Evolutionary conservation across 306 rosid genomes (phyloP).

Genomic region (Fragaria vesca): DNA sequence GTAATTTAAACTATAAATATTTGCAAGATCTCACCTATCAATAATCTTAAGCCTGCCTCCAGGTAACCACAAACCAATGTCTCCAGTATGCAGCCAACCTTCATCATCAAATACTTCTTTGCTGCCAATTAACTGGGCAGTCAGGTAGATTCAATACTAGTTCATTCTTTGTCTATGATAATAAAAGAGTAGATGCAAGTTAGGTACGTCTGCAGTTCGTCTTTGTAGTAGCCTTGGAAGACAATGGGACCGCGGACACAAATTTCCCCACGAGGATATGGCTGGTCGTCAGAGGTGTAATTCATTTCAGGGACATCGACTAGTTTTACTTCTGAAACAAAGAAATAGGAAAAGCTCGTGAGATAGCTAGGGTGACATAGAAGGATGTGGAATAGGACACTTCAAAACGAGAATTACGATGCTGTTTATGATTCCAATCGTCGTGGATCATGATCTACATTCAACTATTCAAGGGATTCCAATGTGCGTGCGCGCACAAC

Average conservation of each 20-base stretch:
- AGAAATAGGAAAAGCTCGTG: slow-evolving; percentile 35
- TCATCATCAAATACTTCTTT: slow-evolving; percentile 20
- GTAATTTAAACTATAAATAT: neutral
- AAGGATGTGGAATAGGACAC: neutral
- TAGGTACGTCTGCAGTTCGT: slow-evolving; percentile 72
- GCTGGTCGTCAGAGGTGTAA: slow-evolving; percentile 81
- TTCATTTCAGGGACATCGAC: slow-evolving; percentile 95
- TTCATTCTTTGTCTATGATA: neutral
- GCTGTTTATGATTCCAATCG: too few relatives aligned
- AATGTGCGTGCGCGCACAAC: too few relatives aligned
- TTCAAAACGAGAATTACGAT: neutral
- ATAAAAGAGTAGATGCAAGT: slow-evolving; percentile 2
- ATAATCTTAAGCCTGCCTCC: slow-evolving; percentile 89
- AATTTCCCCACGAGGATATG: slow-evolving; percentile 93
- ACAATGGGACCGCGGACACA: slow-evolving; percentile 86
- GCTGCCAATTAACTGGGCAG: slow-evolving; percentile 39
- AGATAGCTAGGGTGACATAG: neutral
- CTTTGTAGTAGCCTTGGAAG: slow-evolving; percentile 79
- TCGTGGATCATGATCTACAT: too few relatives aligned
- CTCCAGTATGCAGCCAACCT: too few relatives aligned
- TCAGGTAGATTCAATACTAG: slow-evolving; percentile 12
- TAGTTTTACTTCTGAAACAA: slow-evolving; percentile 83
- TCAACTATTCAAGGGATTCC: too few relatives aligned
- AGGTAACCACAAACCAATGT: slow-evolving; percentile 55
- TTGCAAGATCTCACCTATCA: slow-evolving; percentile 55